Percentiles rank a stretch among this genome's conserved stretches.
phyloP scores from a whole-genome alignment of 805 yeast genomes.

The Hanseniaspora meyeri region DNA sequence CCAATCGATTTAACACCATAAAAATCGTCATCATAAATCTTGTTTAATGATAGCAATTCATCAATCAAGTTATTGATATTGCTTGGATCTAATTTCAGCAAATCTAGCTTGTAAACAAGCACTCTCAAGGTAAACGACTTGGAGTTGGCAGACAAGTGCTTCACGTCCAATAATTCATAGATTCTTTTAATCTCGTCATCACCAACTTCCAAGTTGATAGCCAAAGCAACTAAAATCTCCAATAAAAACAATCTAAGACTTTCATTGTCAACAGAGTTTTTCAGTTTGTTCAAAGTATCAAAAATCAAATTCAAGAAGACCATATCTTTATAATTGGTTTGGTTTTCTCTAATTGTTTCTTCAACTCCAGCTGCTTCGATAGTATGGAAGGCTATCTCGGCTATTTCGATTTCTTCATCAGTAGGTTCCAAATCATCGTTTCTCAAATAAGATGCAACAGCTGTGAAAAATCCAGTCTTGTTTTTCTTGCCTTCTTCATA shows the following conservation, averaged over 20 bases:
- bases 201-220: constrained; percentile 21
- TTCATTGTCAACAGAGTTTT: constrained; percentile 36
- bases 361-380: constrained; percentile 55
- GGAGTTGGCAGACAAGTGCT: constrained; percentile 17
- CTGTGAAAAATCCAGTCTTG: constrained; percentile 57
- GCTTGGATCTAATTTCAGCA: constrained; percentile 22
- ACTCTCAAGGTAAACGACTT: constrained; percentile 26
- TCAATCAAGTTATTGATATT: constrained; percentile 19
- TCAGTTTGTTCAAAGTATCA: constrained; percentile 28
- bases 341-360: constrained; percentile 41
- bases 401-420: constrained; percentile 80
- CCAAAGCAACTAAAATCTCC: constrained; percentile 31
- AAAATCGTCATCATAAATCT: constrained; percentile 25
- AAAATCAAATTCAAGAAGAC: constrained; percentile 28
- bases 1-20: constrained; percentile 33
- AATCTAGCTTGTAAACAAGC: constrained; percentile 30
- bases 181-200: constrained; percentile 23
- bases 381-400: constrained; percentile 74
- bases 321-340: constrained; percentile 23
- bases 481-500: constrained; percentile 42
- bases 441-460: constrained; percentile 82
- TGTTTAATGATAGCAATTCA: constrained; percentile 25
- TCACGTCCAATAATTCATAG: constrained; percentile 18
- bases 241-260: constrained; percentile 39
- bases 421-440: constrained; percentile 90